Conservation (phyloP, 2,329 filamentous ascomycete genomes). For the Aspergillus flavus region DNA sequence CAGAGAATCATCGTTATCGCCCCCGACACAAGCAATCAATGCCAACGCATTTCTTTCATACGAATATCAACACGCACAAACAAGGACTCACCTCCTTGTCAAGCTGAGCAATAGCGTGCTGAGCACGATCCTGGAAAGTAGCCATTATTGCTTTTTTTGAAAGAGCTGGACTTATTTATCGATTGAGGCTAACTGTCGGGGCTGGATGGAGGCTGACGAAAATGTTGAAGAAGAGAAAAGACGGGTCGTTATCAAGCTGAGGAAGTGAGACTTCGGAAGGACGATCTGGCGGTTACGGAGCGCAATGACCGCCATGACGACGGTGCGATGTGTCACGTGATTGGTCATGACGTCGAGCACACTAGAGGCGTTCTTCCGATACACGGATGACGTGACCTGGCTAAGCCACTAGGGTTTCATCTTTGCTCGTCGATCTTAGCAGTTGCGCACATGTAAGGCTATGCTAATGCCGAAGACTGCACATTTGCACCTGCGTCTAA, state of each 20-base stretch:
- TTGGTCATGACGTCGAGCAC: constrained; percentile 21
- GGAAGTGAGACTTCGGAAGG: constrained; percentile 12
- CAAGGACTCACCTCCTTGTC: constrained; percentile 64
- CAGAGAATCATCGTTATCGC: background rate
- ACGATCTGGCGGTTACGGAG: constrained; percentile 22
- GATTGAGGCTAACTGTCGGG: constrained; percentile 6
- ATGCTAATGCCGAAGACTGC: background rate
- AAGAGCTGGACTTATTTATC: background rate
- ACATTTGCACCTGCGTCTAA: background rate
- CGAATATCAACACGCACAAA: constrained; percentile 24
- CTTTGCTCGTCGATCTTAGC: background rate
- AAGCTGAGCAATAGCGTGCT: constrained; percentile 67
- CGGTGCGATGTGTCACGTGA: constrained; percentile 24
- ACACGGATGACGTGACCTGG: background rate
- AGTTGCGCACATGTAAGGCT: background rate
- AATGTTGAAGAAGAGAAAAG: constrained; percentile 4
- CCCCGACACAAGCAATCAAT: background rate
- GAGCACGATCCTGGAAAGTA: constrained; percentile 63
- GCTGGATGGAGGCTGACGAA: constrained; percentile 1
- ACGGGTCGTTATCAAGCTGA: constrained; percentile 16
- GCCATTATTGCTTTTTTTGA: constrained; percentile 32
- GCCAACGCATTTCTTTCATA: background rate
- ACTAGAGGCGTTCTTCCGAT: background rate
- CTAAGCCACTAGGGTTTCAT: background rate
- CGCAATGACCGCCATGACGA: constrained; percentile 1